Evolutionary conservation across 1,139 yeast species (phyloP), one percentile per base, ranked within the genome.

Genomic region (Yamadazyma sp.): DNA sequence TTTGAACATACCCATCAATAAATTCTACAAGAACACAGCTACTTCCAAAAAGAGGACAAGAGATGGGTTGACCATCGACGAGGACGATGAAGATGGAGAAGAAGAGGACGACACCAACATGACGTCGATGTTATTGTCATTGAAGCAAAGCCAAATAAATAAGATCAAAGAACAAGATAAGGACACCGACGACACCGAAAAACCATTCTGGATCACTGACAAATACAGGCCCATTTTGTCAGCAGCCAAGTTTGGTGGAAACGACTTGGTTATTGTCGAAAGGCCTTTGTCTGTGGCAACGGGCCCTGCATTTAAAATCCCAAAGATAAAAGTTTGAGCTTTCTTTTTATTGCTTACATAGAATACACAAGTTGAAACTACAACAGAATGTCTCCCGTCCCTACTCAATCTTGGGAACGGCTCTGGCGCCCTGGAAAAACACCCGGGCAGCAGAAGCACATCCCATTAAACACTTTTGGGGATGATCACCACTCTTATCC

Each of bases 231-330:
- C 94, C 15, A 67, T 91, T 33, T 66, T 91, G 47, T 73, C 67
- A 49, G 92, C 83, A 6, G 41, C 72, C 26, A 62, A 69, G 29
- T 66, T 88, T 40, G 79, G 77, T 11, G 62, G 69, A 2, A 70
- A 70, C 10, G 89, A 86, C 53, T 61, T 91, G 36, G 75, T 84
- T 5, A 77, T 91, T 28, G 77, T 88, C 35, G 97, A 91, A 61
- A 77, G 92, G 58, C 94, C 95, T 12, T 70, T 76, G 39, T 76
- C 79, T 31, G 66, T 81, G 49, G 77, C 84, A 31, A 46, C 56
- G 3, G 76, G 82, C 23, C 83, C 92, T 34, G 95, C 96, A 39
- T 88, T 87, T 68, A 79, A 83, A 61, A 65, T 85, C 50, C 83
- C 85, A 46, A 82, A 81, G 59, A 71, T 84, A 49, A 71, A 74